Evolutionary conservation across 805 yeast species (phyloP).

Genomic region (Jamesozyma hellenica): DNA sequence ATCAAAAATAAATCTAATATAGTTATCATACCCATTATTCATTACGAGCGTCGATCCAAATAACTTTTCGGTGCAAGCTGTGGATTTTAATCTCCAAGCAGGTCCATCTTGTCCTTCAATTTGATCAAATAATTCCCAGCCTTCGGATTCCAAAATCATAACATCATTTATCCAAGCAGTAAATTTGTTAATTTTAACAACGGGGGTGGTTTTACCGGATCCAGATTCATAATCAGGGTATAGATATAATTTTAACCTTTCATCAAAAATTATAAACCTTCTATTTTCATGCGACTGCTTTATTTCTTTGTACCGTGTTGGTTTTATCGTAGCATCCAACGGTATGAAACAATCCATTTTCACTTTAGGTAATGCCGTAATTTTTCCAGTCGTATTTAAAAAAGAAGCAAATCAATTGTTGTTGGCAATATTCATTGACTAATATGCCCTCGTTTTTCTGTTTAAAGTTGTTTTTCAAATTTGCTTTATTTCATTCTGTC

Average conservation of each 20-base stretch:
- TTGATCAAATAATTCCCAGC: constrained; percentile 3
- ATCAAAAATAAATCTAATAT: constrained; percentile 12
- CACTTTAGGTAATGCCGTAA: no score
- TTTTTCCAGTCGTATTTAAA: no score
- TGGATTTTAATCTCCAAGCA: constrained; percentile 13
- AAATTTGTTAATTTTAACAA: constrained; percentile 3
- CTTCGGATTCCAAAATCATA: constrained; percentile 10
- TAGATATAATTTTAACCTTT: constrained; percentile 11
- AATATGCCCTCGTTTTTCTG: no score
- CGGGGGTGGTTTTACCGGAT: not conserved
- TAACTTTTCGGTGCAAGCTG: constrained; percentile 12
- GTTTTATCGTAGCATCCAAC: constrained; percentile 6
- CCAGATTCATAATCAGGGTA: not conserved
- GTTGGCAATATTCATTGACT: no score
- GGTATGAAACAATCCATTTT: constrained; percentile 21
- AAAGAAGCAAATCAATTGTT: no score
- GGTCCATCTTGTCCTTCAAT: not conserved
- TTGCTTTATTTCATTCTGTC: not conserved
- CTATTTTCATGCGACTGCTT: constrained; percentile 13
- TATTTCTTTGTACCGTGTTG: constrained; percentile 4
- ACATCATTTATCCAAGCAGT: constrained; percentile 25
- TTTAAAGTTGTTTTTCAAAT: not conserved
- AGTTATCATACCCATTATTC: constrained; percentile 27
- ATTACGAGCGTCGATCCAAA: constrained; percentile 26
- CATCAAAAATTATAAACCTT: constrained; percentile 25